A percentile compares a stretch with the other conserved stretches of the same genome.
phyloP scores from a whole-genome alignment of 2,329 filamentous ascomycete species.

The Beauveria sp. region DNA sequence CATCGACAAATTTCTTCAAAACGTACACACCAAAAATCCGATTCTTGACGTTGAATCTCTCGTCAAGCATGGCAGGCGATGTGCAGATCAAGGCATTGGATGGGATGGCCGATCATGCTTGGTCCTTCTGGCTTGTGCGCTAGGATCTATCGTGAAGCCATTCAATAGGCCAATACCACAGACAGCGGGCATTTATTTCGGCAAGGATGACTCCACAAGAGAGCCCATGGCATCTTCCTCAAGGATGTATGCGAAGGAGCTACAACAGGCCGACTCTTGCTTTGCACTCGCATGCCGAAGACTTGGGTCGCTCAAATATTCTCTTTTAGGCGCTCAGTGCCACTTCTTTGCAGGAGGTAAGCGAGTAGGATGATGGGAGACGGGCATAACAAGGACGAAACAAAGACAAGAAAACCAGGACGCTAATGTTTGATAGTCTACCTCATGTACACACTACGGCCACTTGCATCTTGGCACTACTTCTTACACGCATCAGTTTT shows the following conservation, averaged over 20 bases:
- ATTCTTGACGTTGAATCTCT: conserved; percentile 18
- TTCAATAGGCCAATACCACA: conserved; percentile 12
- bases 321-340: conserved; percentile 28
- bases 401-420: not conserved
- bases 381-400: not conserved
- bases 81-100: conserved; percentile 18
- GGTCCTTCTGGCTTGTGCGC: conserved; percentile 18
- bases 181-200: not conserved
- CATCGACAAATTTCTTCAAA: conserved; percentile 19
- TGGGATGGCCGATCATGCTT: conserved; percentile 21
- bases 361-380: not conserved
- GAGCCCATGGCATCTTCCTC: conserved; percentile 3
- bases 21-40: conserved; percentile 21
- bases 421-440: conserved; percentile 20
- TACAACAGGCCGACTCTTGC: conserved; percentile 18
- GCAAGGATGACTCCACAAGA: not conserved
- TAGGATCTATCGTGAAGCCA: conserved; percentile 17
- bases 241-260: conserved; percentile 11
- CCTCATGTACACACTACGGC: conserved; percentile 32
- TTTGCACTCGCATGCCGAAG: conserved; percentile 20
- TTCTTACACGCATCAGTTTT: conserved; percentile 24
- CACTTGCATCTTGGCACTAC: conserved; percentile 29
- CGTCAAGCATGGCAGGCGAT: conserved; percentile 16
- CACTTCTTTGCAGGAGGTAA: conserved; percentile 28
- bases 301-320: conserved; percentile 19